phyloP scores from a whole-genome alignment of 2,329 filamentous ascomycete species.

The Ophiostoma sp. region DNA sequence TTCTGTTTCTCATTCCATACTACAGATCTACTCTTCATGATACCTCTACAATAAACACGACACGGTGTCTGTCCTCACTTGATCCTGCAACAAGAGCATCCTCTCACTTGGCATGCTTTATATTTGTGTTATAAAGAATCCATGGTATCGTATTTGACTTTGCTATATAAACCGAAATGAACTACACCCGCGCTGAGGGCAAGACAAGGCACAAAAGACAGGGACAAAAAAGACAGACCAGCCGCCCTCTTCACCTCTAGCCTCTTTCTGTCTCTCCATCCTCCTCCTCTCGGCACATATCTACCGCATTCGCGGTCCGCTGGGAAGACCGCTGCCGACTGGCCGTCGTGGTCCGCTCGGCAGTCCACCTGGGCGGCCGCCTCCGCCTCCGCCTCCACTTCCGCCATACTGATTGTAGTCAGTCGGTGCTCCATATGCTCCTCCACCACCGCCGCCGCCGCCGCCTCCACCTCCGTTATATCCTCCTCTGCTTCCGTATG shows the following conservation, averaged over 20 bases:
- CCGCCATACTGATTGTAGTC: slow-evolving; percentile 18
- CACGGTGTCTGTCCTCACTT: too few relatives aligned
- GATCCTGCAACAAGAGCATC: not conserved
- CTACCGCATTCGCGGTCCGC: slow-evolving; percentile 40
- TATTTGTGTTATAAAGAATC: not conserved
- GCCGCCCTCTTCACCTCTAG: not conserved
- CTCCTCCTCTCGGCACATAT: not conserved
- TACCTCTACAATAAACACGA: not conserved
- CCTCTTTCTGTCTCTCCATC: not conserved
- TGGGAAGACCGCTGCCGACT: slow-evolving; percentile 38
- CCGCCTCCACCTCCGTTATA: slow-evolving; percentile 33
- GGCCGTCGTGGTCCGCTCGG: slow-evolving; percentile 33
- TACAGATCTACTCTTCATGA: not conserved
- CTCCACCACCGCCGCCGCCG: slow-evolving; percentile 23
- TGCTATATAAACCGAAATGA: not conserved
- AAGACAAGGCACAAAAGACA: not conserved
- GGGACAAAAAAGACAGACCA: not conserved
- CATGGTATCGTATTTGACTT: slow-evolving; percentile 2
- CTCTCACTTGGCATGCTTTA: not conserved
- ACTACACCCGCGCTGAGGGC: not conserved
- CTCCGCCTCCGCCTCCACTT: slow-evolving; percentile 30
- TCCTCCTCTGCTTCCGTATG: slow-evolving; percentile 34
- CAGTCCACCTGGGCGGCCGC: slow-evolving; percentile 36
- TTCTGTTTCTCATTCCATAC: not conserved
- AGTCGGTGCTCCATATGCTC: not conserved